Evolutionary conservation across 371 early-diverging fungal species (phyloP).

Genomic region (Circinella minor): DNA sequence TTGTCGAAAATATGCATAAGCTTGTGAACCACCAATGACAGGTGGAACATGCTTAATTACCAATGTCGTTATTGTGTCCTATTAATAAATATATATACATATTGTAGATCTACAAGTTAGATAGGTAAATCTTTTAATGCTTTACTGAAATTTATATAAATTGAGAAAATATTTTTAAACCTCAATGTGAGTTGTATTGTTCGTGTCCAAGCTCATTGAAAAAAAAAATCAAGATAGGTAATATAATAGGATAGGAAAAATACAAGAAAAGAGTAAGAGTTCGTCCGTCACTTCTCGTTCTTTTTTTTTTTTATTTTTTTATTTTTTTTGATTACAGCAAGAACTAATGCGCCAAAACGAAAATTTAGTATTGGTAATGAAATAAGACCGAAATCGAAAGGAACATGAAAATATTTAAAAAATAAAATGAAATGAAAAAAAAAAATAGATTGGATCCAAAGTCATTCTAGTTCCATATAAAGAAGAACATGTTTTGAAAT

Average conservation of each 20-base stretch:
- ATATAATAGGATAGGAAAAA: neutral
- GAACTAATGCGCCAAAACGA: slow-evolving; percentile 39
- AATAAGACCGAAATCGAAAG: neutral
- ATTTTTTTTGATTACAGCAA: neutral
- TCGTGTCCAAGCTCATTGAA: neutral
- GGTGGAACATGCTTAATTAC: slow-evolving; percentile 45
- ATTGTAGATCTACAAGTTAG: no score
- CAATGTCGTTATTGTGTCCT: slow-evolving; percentile 36
- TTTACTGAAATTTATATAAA: no score
- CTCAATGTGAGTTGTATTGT: neutral
- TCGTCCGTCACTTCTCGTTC: slow-evolving; percentile 1
- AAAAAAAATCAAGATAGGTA: neutral
- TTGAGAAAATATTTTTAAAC: no score
- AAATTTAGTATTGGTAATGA: slow-evolving; percentile 36
- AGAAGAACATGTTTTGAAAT: slow-evolving; percentile 81
- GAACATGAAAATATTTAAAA: neutral
- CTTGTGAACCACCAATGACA: slow-evolving; percentile 21
- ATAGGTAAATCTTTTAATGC: no score
- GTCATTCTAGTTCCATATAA: slow-evolving; percentile 87
- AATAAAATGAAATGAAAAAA: neutral
- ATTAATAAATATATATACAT: neutral
- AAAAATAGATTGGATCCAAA: slow-evolving; percentile 65
- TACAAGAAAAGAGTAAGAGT: neutral
- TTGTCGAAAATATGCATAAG: slow-evolving; percentile 33
- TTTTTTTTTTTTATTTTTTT: neutral